A percentile compares a stretch with the other conserved stretches of the same genome.
phyloP scores from a whole-genome alignment of 441 rosid genomes.

The Manihot esculenta region DNA sequence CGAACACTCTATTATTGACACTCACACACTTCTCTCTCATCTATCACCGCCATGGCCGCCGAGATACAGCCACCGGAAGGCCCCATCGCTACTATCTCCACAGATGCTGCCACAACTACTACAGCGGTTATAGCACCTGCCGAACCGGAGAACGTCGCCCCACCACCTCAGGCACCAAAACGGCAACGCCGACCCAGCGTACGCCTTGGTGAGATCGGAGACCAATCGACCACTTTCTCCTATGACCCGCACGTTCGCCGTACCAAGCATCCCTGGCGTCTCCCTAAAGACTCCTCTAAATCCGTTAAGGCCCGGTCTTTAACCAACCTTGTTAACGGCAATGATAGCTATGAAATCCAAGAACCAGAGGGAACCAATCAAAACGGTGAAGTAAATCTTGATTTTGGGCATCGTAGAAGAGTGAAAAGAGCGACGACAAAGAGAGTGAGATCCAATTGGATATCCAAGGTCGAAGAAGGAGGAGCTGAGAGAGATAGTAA shows the following conservation, averaged over 20 bases:
- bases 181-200: slow-evolving; percentile 76
- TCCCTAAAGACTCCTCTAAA: slow-evolving; percentile 43
- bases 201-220: slow-evolving; percentile 71
- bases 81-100: slow-evolving; percentile 18
- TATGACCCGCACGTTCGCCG: slow-evolving; percentile 49
- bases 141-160: slow-evolving; percentile 30
- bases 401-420: slow-evolving; percentile 41
- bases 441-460: slow-evolving; percentile 55
- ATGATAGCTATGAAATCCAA: slow-evolving; percentile 29
- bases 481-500: slow-evolving; percentile 33
- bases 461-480: slow-evolving; percentile 37
- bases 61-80: slow-evolving; percentile 43
- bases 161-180: slow-evolving; percentile 36
- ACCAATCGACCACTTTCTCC: slow-evolving; percentile 36
- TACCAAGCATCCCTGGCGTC: slow-evolving; percentile 42
- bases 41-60: slow-evolving; percentile 36
- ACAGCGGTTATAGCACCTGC: slow-evolving; percentile 18
- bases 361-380: slow-evolving; percentile 25
- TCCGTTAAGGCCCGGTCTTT: slow-evolving; percentile 59
- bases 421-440: slow-evolving; percentile 39
- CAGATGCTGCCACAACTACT: slow-evolving; percentile 13
- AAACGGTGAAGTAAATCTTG: slow-evolving; percentile 38
- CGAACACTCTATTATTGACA: slow-evolving; percentile 16
- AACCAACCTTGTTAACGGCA: slow-evolving; percentile 59
- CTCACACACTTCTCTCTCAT: not conserved